Conservation (phyloP, 2,329 filamentous ascomycete species). For the Colletotrichum costaricense region DNA sequence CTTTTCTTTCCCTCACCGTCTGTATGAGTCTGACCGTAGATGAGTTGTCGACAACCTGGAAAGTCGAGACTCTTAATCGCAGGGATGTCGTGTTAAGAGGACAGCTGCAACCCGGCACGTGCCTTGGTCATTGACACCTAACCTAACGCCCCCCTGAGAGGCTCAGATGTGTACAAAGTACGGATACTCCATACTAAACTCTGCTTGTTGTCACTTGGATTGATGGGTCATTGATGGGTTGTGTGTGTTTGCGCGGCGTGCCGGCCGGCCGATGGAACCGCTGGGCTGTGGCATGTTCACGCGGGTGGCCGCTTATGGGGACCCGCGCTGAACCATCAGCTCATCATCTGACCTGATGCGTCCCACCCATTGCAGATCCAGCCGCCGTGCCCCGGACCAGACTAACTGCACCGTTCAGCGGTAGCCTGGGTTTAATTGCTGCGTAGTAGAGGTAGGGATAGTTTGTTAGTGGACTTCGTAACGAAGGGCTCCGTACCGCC, state of each 20-base stretch:
- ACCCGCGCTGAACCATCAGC: background rate
- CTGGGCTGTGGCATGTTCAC: background rate
- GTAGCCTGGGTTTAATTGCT: too few species aligned
- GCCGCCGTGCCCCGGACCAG: background rate
- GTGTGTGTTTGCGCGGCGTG: conserved; percentile 2
- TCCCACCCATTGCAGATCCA: background rate
- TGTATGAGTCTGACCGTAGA: too few species aligned
- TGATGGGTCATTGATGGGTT: too few species aligned
- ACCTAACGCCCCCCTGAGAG: background rate
- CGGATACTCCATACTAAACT: background rate
- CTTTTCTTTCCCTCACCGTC: background rate
- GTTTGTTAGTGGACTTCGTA: too few species aligned
- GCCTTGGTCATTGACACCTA: background rate
- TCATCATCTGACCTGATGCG: conserved; percentile 12
- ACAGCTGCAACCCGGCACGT: conserved; percentile 1
- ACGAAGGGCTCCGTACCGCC: too few species aligned
- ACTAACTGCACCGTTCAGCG: background rate
- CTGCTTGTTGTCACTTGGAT: background rate
- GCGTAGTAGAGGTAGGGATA: too few species aligned
- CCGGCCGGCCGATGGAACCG: background rate
- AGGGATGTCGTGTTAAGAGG: background rate
- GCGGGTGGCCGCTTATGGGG: background rate
- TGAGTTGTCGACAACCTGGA: background rate
- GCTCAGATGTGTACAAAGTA: too few species aligned
- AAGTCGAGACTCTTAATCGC: background rate